Base-by-base conservation (phyloP, 352 stramenopile genomes). In the Globisporangium middletonii region DNA sequence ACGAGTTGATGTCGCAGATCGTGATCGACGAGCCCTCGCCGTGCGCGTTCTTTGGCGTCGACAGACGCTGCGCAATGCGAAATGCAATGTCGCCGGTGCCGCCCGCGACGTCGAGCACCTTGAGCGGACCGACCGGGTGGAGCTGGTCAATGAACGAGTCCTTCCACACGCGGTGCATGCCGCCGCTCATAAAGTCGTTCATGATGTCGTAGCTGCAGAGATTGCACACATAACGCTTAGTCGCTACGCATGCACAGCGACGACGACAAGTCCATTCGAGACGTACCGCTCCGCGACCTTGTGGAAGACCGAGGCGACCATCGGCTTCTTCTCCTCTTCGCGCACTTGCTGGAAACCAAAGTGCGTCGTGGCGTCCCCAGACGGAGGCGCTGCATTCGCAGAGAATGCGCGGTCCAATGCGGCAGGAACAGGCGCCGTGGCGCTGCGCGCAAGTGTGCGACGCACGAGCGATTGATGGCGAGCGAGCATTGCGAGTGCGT, bases 141-240 rank as follows among this genome's bases (percentile, higher is more conserved):
- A 95, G 60, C 65, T 79, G 87, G 58, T 93, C 74, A 49, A 98
- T 89, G 69, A 99, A 96, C 52, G 97, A 79, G 71, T 99, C 96
- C 65, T 99, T 99, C 96, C 97, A 99, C 26, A 98, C 64, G 28
- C 97, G 84, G 69, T 97, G 89, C 80, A 97, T 87, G 55, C 91
- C 96, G 45, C 83, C 95, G 63, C 85, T 98, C 97, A 99, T 99
- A 62, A 99, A 92, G 77, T 99, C 97, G 76, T 99, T 99, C 97
- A 99, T 99, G 19, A 99, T 74, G 76, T 99, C 97, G 56, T 95
- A 95, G 58, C 81, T 85, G 55, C 13, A 15, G 23, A 16, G 8
- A 37, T 15, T 30, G 41, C 9, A 11, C 27, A 30, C 52, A 27
- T 5, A 23, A 15, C 2, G n/a, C n/a, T 19, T 59, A 27, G 12